A percentile compares a stretch with the other conserved stretches of the same genome.
Conservation (phyloP, 2,329 filamentous ascomycete species). For the Diplodia scrobiculata region DNA sequence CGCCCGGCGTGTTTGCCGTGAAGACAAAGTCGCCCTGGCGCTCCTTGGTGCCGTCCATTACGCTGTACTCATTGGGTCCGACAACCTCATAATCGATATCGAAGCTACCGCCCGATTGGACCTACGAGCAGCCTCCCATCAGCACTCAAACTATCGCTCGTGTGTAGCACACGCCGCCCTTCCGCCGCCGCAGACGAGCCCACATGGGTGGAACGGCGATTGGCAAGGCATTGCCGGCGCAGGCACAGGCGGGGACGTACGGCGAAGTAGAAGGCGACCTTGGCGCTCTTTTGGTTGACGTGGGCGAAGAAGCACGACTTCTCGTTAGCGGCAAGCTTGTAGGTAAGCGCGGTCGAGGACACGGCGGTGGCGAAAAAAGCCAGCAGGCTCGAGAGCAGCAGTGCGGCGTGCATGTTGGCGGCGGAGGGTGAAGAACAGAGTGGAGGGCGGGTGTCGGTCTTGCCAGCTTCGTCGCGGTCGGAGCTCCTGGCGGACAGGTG, state of each 20-base stretch:
- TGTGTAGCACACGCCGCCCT: not conserved
- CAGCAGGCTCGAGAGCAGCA: conserved; percentile 56
- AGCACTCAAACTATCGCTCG: not conserved
- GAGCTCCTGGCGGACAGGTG: conserved; percentile 27
- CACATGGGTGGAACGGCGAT: not conserved
- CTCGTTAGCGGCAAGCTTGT: conserved; percentile 86
- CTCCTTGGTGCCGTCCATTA: conserved; percentile 86
- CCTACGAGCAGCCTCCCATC: conserved; percentile 55
- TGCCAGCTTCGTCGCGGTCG: conserved; percentile 23
- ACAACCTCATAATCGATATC: conserved; percentile 91
- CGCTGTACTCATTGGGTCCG: conserved; percentile 76
- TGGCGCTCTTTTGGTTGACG: conserved; percentile 75
- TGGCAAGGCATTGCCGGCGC: not conserved
- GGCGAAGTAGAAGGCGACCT: conserved; percentile 98
- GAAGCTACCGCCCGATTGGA: conserved; percentile 97
- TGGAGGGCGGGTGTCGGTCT: conserved; percentile 1
- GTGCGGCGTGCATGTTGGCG: conserved; percentile 42
- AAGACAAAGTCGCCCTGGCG: conserved; percentile 98
- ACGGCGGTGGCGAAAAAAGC: conserved; percentile 70
- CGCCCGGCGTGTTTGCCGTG: conserved; percentile 81
- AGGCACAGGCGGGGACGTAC: conserved; percentile 56
- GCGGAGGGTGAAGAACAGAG: conserved; percentile 5
- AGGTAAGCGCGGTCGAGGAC: conserved; percentile 88
- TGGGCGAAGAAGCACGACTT: conserved; percentile 92
- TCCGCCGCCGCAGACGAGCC: too few species aligned